Base-by-base conservation (phyloP, 106 monocot species). In the Chionographis japonica region DNA sequence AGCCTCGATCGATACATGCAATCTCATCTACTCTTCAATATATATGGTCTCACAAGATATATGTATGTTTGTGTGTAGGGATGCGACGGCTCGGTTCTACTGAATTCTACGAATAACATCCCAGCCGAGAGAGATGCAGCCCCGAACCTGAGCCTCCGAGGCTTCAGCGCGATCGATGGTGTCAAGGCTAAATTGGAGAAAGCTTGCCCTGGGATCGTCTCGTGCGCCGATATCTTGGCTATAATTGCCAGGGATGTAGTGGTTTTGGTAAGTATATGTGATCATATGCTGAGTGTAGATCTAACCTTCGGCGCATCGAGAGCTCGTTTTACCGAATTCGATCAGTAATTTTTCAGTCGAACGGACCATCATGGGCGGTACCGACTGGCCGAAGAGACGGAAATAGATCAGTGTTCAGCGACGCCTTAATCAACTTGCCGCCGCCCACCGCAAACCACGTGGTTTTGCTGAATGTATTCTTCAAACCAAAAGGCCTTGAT, bases 21-120 rank as follows among this genome's bases (percentile, higher is more conserved):
- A 3, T 57, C 18, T 4, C 11, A 60, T 13, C 12, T 50, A 50
- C 6, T 37, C 13, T 8, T 58, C 15, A 19, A 62, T 68, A 55
- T 52, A 62, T 68, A 55, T 52, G 37, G 62, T 16, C 14, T 2
- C 3, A 50, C 3, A 1, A 16, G 37, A 9, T 4, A 37, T 15
- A 68, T n/a, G 1, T 59, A 46, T 37, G 5, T 52, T 27, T 58
- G 37, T 61, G 3, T 58, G 69, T 54, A 88, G 88, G 88, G 88
- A 73, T 88, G 88, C 56, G 88, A 88, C 70, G 88, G 56, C 5
- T 88, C 88, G 11, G 42, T 88, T 27, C 66, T 88, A 10, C 43
- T 88, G 73, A 81, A 88, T 43, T 37, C 67, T 17, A 81, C 81
- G 0, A 50, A 55, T 10, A 61, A 36, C 11, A 60, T 54, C 15